Percentiles rank a stretch among this genome's conserved stretches.
These are phyloP conservation scores for Symbiodinium pilosum DNA, from an alignment of 73 alveolate species.

Conservation along the genomic window DNA sequence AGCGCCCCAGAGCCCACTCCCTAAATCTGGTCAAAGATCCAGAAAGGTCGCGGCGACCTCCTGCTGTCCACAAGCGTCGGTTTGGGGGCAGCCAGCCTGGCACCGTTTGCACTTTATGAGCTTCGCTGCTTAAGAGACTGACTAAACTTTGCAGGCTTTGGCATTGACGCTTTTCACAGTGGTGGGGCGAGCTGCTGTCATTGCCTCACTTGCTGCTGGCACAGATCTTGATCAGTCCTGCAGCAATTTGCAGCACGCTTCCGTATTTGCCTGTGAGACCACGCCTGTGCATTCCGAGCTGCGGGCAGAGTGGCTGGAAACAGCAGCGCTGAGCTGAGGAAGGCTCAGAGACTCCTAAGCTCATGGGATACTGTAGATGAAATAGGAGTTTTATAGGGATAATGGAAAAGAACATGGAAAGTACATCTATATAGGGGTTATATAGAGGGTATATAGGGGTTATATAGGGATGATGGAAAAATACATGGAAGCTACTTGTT, in stretches of 20 bases:
- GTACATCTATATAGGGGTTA: no score
- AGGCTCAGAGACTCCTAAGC: not conserved
- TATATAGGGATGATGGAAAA: no score
- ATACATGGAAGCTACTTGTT: no score
- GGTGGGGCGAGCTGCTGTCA: not conserved
- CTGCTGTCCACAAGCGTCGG: not conserved
- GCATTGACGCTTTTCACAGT: not conserved
- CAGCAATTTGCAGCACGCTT: no score
- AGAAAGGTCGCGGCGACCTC: not conserved
- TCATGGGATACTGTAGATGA: not conserved
- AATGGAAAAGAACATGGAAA: no score
- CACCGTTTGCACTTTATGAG: not conserved
- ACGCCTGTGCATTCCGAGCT: constrained; percentile 59
- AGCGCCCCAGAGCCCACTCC: no score
- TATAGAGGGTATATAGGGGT: no score
- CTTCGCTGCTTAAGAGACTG: not conserved
- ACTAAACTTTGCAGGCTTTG: not conserved
- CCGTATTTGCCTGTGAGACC: no score
- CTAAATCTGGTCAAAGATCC: no score
- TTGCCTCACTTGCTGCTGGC: not conserved
- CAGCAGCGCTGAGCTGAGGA: constrained; percentile 18
- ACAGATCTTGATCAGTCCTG: no score
- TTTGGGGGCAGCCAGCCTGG: constrained; percentile 7
- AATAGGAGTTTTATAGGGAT: no score
- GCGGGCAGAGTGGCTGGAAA: constrained; percentile 82